Conservation (phyloP, 495 filamentous ascomycete species). For the Tirmania nivea region DNA sequence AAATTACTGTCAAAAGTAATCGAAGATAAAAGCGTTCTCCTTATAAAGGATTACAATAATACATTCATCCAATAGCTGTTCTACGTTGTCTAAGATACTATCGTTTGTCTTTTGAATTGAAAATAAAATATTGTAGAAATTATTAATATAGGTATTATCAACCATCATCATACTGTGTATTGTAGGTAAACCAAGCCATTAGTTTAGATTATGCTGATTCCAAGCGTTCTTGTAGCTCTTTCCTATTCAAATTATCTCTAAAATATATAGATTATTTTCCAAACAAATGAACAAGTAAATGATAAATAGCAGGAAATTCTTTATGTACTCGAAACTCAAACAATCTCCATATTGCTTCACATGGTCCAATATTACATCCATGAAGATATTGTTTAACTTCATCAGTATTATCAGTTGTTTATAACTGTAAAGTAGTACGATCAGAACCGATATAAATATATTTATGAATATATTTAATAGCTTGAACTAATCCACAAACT, state of each 20-base stretch:
- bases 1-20: not conserved
- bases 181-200: constrained; percentile 10
- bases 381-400: constrained; percentile 5
- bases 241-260: not conserved
- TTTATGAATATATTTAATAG: too few species aligned
- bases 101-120: not conserved
- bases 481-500: too few species aligned
- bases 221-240: not conserved
- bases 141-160: too few species aligned
- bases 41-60: not conserved
- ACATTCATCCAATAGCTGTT: not conserved
- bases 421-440: not conserved
- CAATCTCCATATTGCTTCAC: constrained; percentile 4
- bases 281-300: constrained; percentile 1
- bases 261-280: constrained; percentile 4
- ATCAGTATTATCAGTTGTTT: constrained; percentile 1
- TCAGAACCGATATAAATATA: constrained; percentile 10
- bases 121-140: constrained; percentile 4
- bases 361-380: constrained; percentile 4
- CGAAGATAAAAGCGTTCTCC: not conserved
- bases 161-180: constrained; percentile 1
- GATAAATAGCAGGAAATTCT: constrained; percentile 5
- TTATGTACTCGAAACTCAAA: too few species aligned
- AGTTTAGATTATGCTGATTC: too few species aligned
- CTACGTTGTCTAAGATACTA: not conserved